phyloP scores from a whole-genome alignment of 1,284 basidiomycete species.

The Laetiporus sulphureus region DNA sequence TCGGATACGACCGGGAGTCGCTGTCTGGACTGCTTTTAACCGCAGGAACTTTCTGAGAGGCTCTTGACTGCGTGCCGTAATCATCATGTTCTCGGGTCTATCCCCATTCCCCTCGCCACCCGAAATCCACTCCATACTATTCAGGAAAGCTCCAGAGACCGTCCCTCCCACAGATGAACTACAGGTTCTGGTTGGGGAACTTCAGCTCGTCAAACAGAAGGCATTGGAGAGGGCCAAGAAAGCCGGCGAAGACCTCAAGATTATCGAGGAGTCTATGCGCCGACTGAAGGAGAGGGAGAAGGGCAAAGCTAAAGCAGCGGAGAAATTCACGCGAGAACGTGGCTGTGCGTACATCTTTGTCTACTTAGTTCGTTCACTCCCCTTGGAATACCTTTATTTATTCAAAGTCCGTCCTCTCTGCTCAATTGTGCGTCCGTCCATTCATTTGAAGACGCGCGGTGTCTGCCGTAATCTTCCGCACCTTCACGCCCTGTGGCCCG shows the following conservation, averaged over 20 bases:
- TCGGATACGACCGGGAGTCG: no score
- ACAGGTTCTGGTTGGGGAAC: slow-evolving; percentile 53
- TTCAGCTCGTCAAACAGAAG: slow-evolving; percentile 46
- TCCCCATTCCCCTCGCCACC: slow-evolving; percentile 37
- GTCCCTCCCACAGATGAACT: slow-evolving; percentile 71
- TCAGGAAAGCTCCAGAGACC: slow-evolving; percentile 54
- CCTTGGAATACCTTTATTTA: no score
- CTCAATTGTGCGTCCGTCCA: no score
- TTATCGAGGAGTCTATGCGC: slow-evolving; percentile 63
- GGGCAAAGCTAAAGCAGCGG: slow-evolving; percentile 61
- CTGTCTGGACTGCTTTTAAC: slow-evolving; percentile 4
- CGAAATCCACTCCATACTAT: slow-evolving; percentile 44
- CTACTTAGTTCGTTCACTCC: no score
- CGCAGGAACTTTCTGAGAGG: slow-evolving; percentile 6
- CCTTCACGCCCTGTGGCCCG: no score
- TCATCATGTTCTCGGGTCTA: slow-evolving; percentile 38
- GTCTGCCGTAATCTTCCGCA: no score
- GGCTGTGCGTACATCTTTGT: slow-evolving; percentile 50
- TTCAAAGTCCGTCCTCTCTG: no score
- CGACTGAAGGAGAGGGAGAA: slow-evolving; percentile 70
- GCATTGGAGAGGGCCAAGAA: slow-evolving; percentile 58
- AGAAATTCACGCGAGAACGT: slow-evolving; percentile 63
- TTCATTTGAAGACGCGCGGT: no score
- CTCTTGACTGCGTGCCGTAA: slow-evolving; percentile 1
- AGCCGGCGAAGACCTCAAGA: slow-evolving; percentile 60